Conservation (phyloP, 495 filamentous ascomycete genomes). For the Articulospora tetracladia region DNA sequence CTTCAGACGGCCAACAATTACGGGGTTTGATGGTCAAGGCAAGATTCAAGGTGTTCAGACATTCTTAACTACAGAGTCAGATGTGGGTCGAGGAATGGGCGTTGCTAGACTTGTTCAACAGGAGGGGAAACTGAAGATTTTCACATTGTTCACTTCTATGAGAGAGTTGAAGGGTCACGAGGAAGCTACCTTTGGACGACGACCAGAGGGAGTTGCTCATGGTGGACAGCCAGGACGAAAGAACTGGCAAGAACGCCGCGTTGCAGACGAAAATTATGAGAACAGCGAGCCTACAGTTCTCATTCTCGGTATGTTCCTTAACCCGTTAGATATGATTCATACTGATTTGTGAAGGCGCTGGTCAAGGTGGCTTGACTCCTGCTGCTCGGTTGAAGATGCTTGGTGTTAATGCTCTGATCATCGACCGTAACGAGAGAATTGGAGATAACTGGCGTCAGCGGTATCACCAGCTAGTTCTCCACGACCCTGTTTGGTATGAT, state of each 20-base stretch:
- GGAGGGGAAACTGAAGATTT: conserved; percentile 49
- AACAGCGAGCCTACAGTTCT: conserved; percentile 52
- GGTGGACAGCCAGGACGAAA: conserved; percentile 18
- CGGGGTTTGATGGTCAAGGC: conserved; percentile 9
- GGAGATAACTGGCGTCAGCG: conserved; percentile 67
- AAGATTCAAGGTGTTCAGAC: conserved; percentile 15
- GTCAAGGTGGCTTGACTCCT: conserved; percentile 46
- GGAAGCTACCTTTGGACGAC: conserved; percentile 38
- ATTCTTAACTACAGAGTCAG: conserved; percentile 26
- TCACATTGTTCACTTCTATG: conserved; percentile 49
- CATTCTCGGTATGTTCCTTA: conserved; percentile 42
- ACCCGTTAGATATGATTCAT: not conserved
- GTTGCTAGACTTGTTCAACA: conserved; percentile 44
- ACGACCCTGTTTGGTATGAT: conserved; percentile 64
- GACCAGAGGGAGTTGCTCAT: conserved; percentile 43
- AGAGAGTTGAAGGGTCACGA: conserved; percentile 45
- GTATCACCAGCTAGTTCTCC: conserved; percentile 47
- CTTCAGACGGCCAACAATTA: conserved; percentile 5
- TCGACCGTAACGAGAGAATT: conserved; percentile 57
- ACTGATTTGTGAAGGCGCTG: conserved; percentile 15
- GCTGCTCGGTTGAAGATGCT: conserved; percentile 62
- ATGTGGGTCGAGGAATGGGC: conserved; percentile 46
- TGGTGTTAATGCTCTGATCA: conserved; percentile 47
- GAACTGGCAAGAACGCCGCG: conserved; percentile 56
- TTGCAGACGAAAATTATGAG: conserved; percentile 45